A percentile compares a stretch with the other conserved stretches of the same genome.
These are phyloP conservation scores for Cochlearia excelsa DNA, from an alignment of 345 rosid species.

Conservation along the genomic window DNA sequence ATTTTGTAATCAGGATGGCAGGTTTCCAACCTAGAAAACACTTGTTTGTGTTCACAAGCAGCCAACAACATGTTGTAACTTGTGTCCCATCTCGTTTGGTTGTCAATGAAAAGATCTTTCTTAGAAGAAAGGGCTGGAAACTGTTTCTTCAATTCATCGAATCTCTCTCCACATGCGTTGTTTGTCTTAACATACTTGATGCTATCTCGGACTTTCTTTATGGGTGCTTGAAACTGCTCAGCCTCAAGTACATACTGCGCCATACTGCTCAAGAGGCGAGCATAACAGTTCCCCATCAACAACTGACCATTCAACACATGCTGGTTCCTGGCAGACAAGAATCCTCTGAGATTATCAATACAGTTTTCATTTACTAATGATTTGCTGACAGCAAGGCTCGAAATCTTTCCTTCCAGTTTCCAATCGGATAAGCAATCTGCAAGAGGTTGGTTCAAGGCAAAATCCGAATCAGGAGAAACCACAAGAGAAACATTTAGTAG, in stretches of 20 bases:
- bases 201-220: conserved; percentile 67
- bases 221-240: conserved; percentile 39
- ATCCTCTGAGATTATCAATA: conserved; percentile 59
- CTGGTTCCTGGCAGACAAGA: conserved; percentile 59
- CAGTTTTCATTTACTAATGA: conserved; percentile 47
- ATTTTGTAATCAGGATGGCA: conserved; percentile 73
- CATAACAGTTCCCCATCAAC: conserved; percentile 60
- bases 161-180: conserved; percentile 59
- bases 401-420: conserved; percentile 68
- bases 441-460: conserved; percentile 49
- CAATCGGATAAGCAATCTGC: conserved; percentile 72
- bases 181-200: conserved; percentile 62
- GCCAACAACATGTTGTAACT: conserved; percentile 70
- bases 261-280: conserved; percentile 51
- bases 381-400: conserved; percentile 57
- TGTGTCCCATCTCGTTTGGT: conserved; percentile 67
- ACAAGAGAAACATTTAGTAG: conserved; percentile 71
- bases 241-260: conserved; percentile 49
- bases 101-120: conserved; percentile 53
- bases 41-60: conserved; percentile 69
- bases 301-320: conserved; percentile 69
- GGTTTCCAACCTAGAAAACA: conserved; percentile 73
- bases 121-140: conserved; percentile 55
- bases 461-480: conserved; percentile 61
- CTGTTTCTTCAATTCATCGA: conserved; percentile 63